Base-by-base conservation (phyloP, 2,329 filamentous ascomycete species). In the Botrytis cinerea region DNA sequence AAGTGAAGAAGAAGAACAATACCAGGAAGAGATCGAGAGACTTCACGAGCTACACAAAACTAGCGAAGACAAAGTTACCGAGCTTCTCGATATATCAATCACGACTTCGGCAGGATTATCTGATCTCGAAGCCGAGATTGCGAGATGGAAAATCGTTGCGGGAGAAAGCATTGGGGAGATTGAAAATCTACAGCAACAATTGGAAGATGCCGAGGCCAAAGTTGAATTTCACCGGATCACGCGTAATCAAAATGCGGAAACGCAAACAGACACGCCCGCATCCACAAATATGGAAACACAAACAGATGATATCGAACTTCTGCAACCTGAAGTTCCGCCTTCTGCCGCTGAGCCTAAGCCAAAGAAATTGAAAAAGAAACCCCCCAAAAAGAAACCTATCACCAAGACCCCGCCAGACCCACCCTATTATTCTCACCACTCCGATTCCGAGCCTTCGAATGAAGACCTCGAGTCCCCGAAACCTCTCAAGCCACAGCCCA, bases 101-200 rank as follows among this genome's bases (percentile, higher is more conserved):
- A 43, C 1, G 20, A 69, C 66, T 22, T 57, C 66, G 4, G 25
- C 10, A 25, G 38, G n/a, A 69, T 40, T 69, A 14, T 69, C 66
- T 22, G 48, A 69, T 57, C 66, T 57, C 38, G 66, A 69, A 43
- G 35, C 6, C n/a, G 68, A 70, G 32, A 46, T 45, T 14, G 62
- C 38, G 28, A 43, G 48, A 43, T 69, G 66, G 66, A 69, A 69
- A 38, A 43, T 3, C 16, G 35, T 57, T 4, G 48, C 48, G 8
- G 38, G 25, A 18, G 66, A 69, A 8, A 43, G 48, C 9, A 43
- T 57, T 12, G 18, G 4, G 5, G 54, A 70, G 45, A 46, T 18
- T 46, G 57, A 62, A 35, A 20, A 35, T 25, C 4, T 60, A 10
- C 51, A 70, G 25, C 14, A 35, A 18, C 35, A 46, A 16, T n/a